phyloP scores from a whole-genome alignment of 1,284 basidiomycete species.

The Filobasidium uniguttulatum region DNA sequence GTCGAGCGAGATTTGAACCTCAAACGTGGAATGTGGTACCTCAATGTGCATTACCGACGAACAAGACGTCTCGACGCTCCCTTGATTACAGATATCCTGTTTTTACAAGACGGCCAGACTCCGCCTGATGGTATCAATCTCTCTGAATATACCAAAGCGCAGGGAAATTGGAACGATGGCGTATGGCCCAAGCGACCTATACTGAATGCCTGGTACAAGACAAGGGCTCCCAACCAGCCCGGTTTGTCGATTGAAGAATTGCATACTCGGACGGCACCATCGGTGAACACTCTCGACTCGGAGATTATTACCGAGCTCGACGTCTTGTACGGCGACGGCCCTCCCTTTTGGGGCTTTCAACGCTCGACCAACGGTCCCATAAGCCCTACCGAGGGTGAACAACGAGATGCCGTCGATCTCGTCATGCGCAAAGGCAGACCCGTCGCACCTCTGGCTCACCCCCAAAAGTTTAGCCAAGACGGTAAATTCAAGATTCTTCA shows the following conservation, averaged over 20 bases:
- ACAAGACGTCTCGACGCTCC: conserved; percentile 47
- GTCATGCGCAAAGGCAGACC: conserved; percentile 27
- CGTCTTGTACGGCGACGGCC: conserved; percentile 62
- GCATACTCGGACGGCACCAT: neutral
- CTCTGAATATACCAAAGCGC: conserved; percentile 25
- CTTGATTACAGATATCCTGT: conserved; percentile 27
- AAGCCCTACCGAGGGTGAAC: conserved; percentile 29
- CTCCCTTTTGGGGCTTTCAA: conserved; percentile 71
- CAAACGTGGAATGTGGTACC: conserved; percentile 49
- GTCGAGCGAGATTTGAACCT: conserved; percentile 62
- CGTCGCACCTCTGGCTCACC: conserved; percentile 52
- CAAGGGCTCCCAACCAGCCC: conserved; percentile 16
- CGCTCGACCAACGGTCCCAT: conserved; percentile 47
- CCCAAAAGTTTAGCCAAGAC: conserved; percentile 62
- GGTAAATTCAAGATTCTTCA: conserved; percentile 82
- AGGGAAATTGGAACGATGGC: conserved; percentile 29
- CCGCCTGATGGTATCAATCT: conserved; percentile 19
- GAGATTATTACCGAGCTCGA: conserved; percentile 76
- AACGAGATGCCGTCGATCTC: conserved; percentile 30
- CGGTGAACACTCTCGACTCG: conserved; percentile 23
- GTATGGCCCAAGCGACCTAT: conserved; percentile 40
- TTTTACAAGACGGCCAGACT: conserved; percentile 20
- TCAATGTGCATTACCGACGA: conserved; percentile 68
- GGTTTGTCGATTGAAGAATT: neutral
- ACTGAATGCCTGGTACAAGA: conserved; percentile 60